Conservation (phyloP, 768 basidiomycete genomes). For the Dictyophora rubrovolvata region DNA sequence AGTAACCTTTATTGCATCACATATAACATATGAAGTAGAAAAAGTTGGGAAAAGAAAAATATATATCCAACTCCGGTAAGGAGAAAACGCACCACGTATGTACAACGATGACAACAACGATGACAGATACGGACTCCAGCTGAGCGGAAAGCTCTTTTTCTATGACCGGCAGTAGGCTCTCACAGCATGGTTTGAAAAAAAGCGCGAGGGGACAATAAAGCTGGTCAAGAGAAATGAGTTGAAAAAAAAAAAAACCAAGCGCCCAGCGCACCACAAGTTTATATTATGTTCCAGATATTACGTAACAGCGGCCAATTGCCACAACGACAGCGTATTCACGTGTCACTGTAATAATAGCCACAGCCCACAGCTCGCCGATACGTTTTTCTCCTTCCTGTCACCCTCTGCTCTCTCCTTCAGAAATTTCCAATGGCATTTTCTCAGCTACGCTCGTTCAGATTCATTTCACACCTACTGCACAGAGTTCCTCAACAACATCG, state of each 20-base stretch:
- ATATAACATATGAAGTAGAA: background rate
- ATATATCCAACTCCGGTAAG: constrained; percentile 10
- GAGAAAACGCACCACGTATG: constrained; percentile 9
- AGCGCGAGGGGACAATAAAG: constrained; percentile 11
- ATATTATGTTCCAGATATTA: background rate
- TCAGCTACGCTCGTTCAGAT: background rate
- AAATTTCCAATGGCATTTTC: background rate
- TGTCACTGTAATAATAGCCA: background rate
- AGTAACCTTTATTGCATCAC: background rate
- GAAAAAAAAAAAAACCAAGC: background rate
- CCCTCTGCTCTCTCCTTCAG: background rate
- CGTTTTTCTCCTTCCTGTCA: background rate
- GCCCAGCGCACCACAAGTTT: background rate
- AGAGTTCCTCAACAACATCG: background rate
- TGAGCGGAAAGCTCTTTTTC: constrained; percentile 5
- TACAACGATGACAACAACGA: background rate
- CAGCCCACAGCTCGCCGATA: no score
- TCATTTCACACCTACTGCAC: background rate
- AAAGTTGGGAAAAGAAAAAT: background rate
- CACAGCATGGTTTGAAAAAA: constrained; percentile 2
- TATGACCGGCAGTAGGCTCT: constrained; percentile 10
- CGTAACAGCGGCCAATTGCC: background rate
- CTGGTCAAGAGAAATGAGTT: constrained; percentile 10
- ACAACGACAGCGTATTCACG: background rate
- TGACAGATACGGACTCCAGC: constrained; percentile 8